Percentiles rank a stretch among this genome's conserved stretches.
Conservation (phyloP, 1,284 basidiomycete genomes). For the Cystobasidium sp. region DNA sequence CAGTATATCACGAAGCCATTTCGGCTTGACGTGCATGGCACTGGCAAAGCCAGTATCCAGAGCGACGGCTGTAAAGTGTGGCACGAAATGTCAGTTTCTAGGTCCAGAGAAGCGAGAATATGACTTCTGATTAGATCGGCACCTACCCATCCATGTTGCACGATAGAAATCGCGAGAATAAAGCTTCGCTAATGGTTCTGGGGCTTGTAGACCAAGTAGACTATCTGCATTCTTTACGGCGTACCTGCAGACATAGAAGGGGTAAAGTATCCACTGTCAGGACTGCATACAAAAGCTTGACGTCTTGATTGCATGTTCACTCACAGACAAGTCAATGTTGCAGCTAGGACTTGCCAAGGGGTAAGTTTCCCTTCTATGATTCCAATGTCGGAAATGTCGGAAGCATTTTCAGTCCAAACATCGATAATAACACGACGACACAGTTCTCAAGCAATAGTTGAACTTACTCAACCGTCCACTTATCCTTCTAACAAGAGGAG, state of each 20-base stretch:
- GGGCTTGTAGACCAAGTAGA: slow-evolving; percentile 65
- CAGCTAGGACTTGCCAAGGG: slow-evolving; percentile 91
- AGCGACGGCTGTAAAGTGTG: slow-evolving; percentile 63
- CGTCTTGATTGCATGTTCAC: slow-evolving; percentile 68
- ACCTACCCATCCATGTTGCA: slow-evolving; percentile 82
- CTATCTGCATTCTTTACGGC: slow-evolving; percentile 35
- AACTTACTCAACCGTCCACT: slow-evolving; percentile 68
- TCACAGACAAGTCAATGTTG: slow-evolving; percentile 81
- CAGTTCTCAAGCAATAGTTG: background rate
- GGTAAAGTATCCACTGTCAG: background rate
- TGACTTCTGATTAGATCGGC: background rate
- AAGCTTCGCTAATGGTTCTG: slow-evolving; percentile 88
- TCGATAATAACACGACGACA: background rate
- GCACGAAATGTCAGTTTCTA: background rate
- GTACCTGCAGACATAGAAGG: slow-evolving; percentile 59
- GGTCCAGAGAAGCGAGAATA: slow-evolving; percentile 35
- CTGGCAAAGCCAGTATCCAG: slow-evolving; percentile 97
- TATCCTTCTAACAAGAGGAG: slow-evolving; percentile 65
- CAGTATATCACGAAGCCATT: slow-evolving; percentile 85
- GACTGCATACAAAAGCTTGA: slow-evolving; percentile 63
- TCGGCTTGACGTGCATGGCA: slow-evolving; percentile 88
- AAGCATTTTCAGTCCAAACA: background rate
- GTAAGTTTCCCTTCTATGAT: slow-evolving; percentile 68
- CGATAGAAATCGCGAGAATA: slow-evolving; percentile 93
- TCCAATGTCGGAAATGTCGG: slow-evolving; percentile 16